These are phyloP conservation scores for Pulveroboletus sp. DNA, from an alignment of 768 basidiomycete species.

Conservation along the genomic window DNA sequence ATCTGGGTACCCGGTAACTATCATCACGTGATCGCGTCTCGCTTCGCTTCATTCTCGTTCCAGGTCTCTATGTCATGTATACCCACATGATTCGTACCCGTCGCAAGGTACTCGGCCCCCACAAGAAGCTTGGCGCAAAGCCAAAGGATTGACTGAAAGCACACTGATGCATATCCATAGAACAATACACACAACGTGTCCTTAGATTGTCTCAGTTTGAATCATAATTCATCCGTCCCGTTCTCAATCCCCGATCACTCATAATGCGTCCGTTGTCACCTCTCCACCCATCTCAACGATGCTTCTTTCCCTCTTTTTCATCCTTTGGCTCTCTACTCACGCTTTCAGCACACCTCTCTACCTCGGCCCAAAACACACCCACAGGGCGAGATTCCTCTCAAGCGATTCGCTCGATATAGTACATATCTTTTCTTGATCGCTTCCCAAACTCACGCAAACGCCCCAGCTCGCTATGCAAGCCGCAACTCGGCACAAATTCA, in stretches of 20 bases:
- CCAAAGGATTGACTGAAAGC: slow-evolving; percentile 30
- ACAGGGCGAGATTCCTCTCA: no score
- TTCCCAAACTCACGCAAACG: neutral
- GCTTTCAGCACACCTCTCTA: slow-evolving; percentile 14
- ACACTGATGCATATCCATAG: slow-evolving; percentile 5
- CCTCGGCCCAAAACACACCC: no score
- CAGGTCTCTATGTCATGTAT: slow-evolving; percentile 55
- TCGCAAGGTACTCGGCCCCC: slow-evolving; percentile 47
- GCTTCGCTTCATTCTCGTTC: neutral
- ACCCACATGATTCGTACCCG: slow-evolving; percentile 60
- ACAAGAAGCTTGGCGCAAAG: slow-evolving; percentile 33
- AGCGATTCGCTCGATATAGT: neutral
- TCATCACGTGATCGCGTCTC: neutral
- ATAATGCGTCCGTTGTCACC: neutral
- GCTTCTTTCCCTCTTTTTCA: slow-evolving; percentile 4
- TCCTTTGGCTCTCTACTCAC: slow-evolving; percentile 4
- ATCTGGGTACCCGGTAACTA: slow-evolving; percentile 88
- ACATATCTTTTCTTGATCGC: neutral
- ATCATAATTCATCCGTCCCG: slow-evolving; percentile 8
- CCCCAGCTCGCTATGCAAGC: slow-evolving; percentile 15
- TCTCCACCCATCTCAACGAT: slow-evolving; percentile 4
- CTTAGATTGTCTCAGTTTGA: no score
- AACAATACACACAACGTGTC: neutral
- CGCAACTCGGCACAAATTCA: slow-evolving; percentile 15
- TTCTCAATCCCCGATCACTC: slow-evolving; percentile 6